Evolutionary conservation across 306 rosid species (phyloP), one percentile per base, ranked within the genome.

Genomic region (Dryas drummondii): DNA sequence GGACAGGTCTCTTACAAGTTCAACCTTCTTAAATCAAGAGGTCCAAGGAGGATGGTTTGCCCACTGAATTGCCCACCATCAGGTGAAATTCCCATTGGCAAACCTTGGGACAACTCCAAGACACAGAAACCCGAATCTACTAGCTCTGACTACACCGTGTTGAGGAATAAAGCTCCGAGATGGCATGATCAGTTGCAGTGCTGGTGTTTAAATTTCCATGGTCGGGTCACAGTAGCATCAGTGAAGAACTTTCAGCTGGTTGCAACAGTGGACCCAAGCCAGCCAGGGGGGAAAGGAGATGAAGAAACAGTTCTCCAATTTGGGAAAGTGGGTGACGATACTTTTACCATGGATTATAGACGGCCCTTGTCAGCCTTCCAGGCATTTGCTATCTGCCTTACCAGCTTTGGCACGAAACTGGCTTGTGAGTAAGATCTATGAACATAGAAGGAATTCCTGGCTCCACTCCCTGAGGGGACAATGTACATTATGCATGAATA

Each of bases 191-290:
- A 89, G 88, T 83, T 92, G 81, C 98, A 90, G 69, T 96, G 99
- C 81, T 92, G 99, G 99, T 96, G 99, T 82, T 87, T 96, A 85
- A 96, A 96, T 85, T 96, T 96, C 80, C 99, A 96, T 37, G 99
- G 99, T 46, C 97, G 99, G 6, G 99, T 96, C 70, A 96, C 99
- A 0, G 94, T 92, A 13, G 97, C 98, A 27, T 96, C 99, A 0
- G 99, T 96, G 72, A 96, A 96, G 85, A 96, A 96, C 84, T 96
- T 96, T 73, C 99, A 96, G 82, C 90, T 96, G 76, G 91, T 87
- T 63, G 99, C 97, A 6, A 87, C 90, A 0, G 75, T 83, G 61
- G 99, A 96, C 72, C 98, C 88, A 77, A 91, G 92, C 87, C 97
- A 89, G 69, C 94, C 91, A 0, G 96, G 90, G 55, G 96, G 91